Percentiles rank a stretch among this genome's conserved stretches.
These are phyloP conservation scores for Arachis stenosperma DNA, from an alignment of 306 rosid species.

Conservation along the genomic window DNA sequence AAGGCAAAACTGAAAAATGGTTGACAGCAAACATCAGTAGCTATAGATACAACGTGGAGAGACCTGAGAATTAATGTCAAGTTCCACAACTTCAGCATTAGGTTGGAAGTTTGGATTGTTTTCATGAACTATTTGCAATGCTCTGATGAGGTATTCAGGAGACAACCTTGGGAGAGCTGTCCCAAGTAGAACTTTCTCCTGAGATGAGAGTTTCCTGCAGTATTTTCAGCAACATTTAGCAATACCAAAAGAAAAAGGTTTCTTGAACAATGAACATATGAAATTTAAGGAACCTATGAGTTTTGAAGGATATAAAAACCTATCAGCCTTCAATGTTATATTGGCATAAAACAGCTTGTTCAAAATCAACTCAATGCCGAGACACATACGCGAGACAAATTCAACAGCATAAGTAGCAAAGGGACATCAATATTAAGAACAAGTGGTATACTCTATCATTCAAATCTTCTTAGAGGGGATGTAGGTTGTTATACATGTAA, in stretches of 20 bases:
- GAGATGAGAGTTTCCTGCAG: slow-evolving; percentile 61
- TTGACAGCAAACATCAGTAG: slow-evolving; percentile 11
- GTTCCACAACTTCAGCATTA: slow-evolving; percentile 56
- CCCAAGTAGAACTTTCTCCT: slow-evolving; percentile 61
- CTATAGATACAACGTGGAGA: slow-evolving; percentile 4
- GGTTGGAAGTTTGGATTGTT: slow-evolving; percentile 66
- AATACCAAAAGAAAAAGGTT: neutral
- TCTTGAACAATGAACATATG: neutral
- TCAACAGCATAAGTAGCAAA: neutral
- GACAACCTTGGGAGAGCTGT: slow-evolving; percentile 54
- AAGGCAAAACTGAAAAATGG: neutral
- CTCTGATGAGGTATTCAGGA: slow-evolving; percentile 60
- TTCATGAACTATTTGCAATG: slow-evolving; percentile 64
- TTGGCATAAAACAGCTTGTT: neutral
- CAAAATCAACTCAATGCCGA: slow-evolving; percentile 1
- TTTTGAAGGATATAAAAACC: neutral
- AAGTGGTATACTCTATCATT: neutral
- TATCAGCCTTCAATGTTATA: neutral
- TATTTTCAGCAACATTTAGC: slow-evolving; percentile 9
- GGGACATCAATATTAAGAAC: neutral
- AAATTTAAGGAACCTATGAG: neutral
- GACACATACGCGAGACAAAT: neutral
- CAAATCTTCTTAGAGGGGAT: neutral
- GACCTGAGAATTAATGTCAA: slow-evolving; percentile 83
- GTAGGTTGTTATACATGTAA: neutral